Conservation (phyloP, 2,329 filamentous ascomycete species). For the Alternaria brassicae region DNA sequence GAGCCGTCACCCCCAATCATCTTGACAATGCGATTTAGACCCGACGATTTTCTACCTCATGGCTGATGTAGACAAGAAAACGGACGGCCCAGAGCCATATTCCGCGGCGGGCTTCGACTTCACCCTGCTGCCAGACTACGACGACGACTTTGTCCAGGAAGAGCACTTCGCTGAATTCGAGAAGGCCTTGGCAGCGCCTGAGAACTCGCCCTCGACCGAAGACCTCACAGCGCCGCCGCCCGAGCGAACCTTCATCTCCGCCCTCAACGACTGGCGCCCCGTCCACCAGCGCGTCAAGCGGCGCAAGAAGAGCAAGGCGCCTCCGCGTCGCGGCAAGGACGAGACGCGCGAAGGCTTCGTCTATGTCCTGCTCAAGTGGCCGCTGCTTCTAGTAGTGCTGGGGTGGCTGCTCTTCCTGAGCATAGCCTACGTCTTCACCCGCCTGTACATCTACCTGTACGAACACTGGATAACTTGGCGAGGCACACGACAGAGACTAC, state of each 20-base stretch:
- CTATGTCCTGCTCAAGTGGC: constrained; percentile 91
- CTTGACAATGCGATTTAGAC: constrained; percentile 28
- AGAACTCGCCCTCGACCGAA: constrained; percentile 69
- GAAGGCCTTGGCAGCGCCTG: constrained; percentile 80
- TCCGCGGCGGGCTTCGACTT: constrained; percentile 71
- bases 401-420: constrained; percentile 81
- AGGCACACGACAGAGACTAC: constrained; percentile 74
- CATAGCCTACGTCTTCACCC: constrained; percentile 77
- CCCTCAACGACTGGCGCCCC: constrained; percentile 95
- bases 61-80: constrained; percentile 55
- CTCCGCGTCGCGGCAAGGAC: constrained; percentile 67
- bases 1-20: background rate
- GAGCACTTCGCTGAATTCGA: constrained; percentile 81
- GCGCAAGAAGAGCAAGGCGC: constrained; percentile 47
- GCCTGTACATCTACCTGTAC: constrained; percentile 90
- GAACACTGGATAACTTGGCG: constrained; percentile 92
- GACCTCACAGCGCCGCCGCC: constrained; percentile 59
- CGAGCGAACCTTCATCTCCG: constrained; percentile 73
- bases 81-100: constrained; percentile 66
- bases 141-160: constrained; percentile 76
- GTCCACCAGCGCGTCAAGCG: constrained; percentile 73
- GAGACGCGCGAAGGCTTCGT: constrained; percentile 94
- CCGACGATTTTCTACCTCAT: constrained; percentile 29
- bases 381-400: constrained; percentile 79
- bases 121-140: constrained; percentile 75